Conservation (phyloP, 345 rosid genomes). For the Hibiscus mutabilis region DNA sequence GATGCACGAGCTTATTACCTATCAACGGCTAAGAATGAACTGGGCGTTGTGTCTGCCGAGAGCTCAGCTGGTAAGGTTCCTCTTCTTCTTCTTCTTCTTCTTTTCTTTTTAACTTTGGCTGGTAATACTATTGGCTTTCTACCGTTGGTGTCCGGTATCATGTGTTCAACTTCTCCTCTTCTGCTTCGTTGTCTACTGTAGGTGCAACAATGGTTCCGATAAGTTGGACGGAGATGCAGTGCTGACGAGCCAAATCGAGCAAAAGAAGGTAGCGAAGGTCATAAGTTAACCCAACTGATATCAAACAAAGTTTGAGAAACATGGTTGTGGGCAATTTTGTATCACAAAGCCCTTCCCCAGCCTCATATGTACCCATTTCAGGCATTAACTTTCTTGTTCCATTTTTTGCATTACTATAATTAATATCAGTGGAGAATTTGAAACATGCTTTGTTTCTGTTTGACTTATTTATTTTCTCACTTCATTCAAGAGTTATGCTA, state of each 20-base stretch:
- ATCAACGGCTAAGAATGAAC: slow-evolving; percentile 84
- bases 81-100: no score
- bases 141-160: not conserved
- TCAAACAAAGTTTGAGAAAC: not conserved
- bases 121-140: not conserved
- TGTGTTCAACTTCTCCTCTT: not conserved
- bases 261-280: slow-evolving; percentile 81
- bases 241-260: slow-evolving; percentile 82
- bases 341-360: not conserved
- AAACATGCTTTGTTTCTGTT: not conserved
- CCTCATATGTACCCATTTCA: not conserved
- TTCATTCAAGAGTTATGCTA: no score
- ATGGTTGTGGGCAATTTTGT: not conserved
- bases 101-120: not conserved
- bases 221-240: slow-evolving; percentile 97
- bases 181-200: slow-evolving; percentile 18
- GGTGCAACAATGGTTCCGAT: slow-evolving; percentile 87
- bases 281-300: slow-evolving; percentile 31
- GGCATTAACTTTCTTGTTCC: not conserved
- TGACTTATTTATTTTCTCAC: slow-evolving; percentile 25
- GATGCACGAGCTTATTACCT: slow-evolving; percentile 92
- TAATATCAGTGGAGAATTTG: not conserved
- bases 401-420: not conserved
- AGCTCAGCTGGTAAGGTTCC: slow-evolving; percentile 62
- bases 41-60: slow-evolving; percentile 87